Evolutionary conservation across 768 basidiomycete genomes (phyloP), one percentile per base, ranked within the genome.

Genomic region (Termitomyces sp.): DNA sequence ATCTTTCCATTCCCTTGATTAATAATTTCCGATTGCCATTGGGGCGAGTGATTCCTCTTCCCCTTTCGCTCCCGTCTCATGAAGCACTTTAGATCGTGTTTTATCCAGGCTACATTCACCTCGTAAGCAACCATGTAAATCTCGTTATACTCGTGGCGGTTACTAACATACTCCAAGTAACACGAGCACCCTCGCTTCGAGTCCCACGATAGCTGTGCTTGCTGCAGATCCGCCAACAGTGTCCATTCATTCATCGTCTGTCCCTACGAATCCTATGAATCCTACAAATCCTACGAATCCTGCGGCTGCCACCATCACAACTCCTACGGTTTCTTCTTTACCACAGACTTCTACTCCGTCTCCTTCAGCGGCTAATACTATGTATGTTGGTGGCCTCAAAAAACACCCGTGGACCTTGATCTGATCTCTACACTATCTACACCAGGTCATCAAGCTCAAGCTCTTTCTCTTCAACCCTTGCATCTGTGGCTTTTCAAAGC

Each of bases 11-110:
- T 11, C 8, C 53, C 20, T 2, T 49, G 27, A 36, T 33, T 7
- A 41, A 12, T 27, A 33, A 2, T n/a, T 18, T 4, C 13, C 20
- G n/a, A 24, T 41, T 27, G 18, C 24, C 52, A 13, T 46, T 33
- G 24, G 36, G 9, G 61, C 58, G 41, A 58, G 57, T 42, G 30
- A 27, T 8, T 33, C 33, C 22, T 22, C 34, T 18, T 30, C 30
- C 1, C 18, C n/a, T 41, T 50, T 46, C 20, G 2, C 45, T 6
- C 42, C 34, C 4, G 9, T 30, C 48, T 54, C 13, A 48, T 44
- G 39, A 41, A 36, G 6, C 4, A 8, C 12, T n/a, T 51, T 27
- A 61, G 60, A 12, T 58, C 42, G 13, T 61, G 61, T 50, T 12
- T 51, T 27, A 6, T 61, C n/a, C 46, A 22, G 30, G 61, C 61